Evolutionary conservation across 306 rosid genomes (phyloP).

Genomic region (Canavalia ensiformis): DNA sequence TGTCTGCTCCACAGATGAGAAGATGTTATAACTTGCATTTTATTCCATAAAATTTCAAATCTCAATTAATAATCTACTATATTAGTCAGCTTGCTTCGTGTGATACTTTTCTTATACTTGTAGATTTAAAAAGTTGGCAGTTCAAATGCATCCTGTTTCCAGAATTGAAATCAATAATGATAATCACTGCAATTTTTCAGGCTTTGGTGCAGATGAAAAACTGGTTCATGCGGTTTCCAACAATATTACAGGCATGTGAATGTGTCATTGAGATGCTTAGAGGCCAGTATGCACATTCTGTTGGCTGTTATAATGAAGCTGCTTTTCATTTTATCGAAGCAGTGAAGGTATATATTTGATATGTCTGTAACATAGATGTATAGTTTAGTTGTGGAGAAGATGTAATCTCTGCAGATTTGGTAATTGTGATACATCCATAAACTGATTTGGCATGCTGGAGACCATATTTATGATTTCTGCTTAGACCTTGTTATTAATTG

Average conservation of each 20-base stretch:
- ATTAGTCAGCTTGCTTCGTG: conserved; percentile 28
- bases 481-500: conserved; percentile 18
- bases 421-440: conserved; percentile 38
- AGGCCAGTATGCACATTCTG: conserved; percentile 95
- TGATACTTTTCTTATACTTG: conserved; percentile 36
- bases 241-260: conserved; percentile 93
- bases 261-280: conserved; percentile 94
- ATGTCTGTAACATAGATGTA: conserved; percentile 33
- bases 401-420: conserved; percentile 37
- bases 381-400: conserved; percentile 20
- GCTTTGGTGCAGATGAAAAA: conserved; percentile 92
- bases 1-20: conserved; percentile 26
- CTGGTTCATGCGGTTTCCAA: conserved; percentile 92
- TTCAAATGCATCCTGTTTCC: conserved; percentile 38
- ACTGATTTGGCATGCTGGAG: conserved; percentile 46
- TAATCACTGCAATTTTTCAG: conserved; percentile 59
- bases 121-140: conserved; percentile 31
- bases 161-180: conserved; percentile 38
- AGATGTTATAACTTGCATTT: conserved; percentile 35
- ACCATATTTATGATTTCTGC: conserved; percentile 29
- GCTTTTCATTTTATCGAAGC: conserved; percentile 90
- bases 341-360: conserved; percentile 65
- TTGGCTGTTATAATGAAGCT: conserved; percentile 91
- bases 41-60: conserved; percentile 31
- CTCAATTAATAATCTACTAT: conserved; percentile 28